A percentile compares a stretch with the other conserved stretches of the same genome.
Conservation (phyloP, 495 filamentous ascomycete genomes). For the Halenospora varia region DNA sequence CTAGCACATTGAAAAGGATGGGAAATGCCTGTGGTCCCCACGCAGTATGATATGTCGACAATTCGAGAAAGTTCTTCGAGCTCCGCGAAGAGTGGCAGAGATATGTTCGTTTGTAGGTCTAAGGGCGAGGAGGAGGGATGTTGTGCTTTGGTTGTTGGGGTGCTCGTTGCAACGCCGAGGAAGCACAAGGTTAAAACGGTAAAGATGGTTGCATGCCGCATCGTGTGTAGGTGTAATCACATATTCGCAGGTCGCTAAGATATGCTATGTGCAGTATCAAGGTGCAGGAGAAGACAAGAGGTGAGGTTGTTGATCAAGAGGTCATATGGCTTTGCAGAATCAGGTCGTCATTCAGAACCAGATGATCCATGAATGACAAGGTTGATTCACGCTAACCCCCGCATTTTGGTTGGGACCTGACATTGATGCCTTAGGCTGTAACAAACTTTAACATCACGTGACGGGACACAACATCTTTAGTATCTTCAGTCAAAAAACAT, state of each 20-base stretch:
- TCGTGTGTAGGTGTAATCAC: slow-evolving; percentile 16
- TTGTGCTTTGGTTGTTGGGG: background rate
- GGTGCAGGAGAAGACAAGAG: background rate
- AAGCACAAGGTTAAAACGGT: background rate
- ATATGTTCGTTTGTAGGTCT: slow-evolving; percentile 40
- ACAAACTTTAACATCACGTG: too few relatives aligned
- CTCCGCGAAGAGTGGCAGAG: slow-evolving; percentile 65
- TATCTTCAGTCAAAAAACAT: too few relatives aligned
- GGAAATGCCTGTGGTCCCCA: slow-evolving; percentile 72
- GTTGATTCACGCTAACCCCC: background rate
- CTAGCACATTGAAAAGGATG: slow-evolving; percentile 82
- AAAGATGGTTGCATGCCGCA: slow-evolving; percentile 16
- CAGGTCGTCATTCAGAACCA: background rate
- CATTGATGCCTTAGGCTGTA: too few relatives aligned
- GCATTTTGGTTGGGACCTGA: too few relatives aligned
- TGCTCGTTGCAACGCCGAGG: background rate
- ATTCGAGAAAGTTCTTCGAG: slow-evolving; percentile 83
- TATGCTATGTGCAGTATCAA: background rate
- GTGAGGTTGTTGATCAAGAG: background rate
- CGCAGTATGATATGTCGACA: slow-evolving; percentile 94
- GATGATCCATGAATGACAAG: background rate
- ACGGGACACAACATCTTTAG: too few relatives aligned
- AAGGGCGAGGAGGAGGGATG: background rate
- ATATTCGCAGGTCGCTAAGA: slow-evolving; percentile 16
- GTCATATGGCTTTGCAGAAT: background rate